Evolutionary conservation across 179 eudicot genomes (phyloP).

Genomic region (Beta lomatogona): DNA sequence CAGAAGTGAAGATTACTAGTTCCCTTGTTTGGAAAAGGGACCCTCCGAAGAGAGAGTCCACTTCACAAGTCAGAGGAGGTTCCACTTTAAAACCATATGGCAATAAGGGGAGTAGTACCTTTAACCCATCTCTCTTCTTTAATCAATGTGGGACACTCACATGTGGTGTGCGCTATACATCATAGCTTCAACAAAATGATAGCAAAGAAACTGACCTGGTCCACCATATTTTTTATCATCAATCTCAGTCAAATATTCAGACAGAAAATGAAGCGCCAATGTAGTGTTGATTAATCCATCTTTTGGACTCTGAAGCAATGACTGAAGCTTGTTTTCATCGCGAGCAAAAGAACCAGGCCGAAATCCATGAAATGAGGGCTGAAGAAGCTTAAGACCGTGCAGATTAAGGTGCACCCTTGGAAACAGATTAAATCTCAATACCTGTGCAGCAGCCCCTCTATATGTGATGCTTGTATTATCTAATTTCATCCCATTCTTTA

Average conservation of each 20-base stretch:
- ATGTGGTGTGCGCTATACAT: too few relatives aligned
- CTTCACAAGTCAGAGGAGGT: too few relatives aligned
- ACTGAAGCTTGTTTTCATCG: conserved; percentile 52
- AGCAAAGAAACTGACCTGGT: conserved; percentile 51
- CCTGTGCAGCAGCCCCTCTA: conserved; percentile 62
- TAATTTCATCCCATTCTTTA: conserved; percentile 50
- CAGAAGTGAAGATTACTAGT: too few relatives aligned
- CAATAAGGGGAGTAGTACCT: too few relatives aligned
- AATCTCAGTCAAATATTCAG: conserved; percentile 71
- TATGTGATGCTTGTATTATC: conserved; percentile 50
- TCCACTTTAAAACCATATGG: too few relatives aligned
- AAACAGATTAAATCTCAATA: conserved; percentile 74
- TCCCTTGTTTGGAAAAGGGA: too few relatives aligned
- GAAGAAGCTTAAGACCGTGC: conserved; percentile 69
- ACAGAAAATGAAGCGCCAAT: conserved; percentile 56
- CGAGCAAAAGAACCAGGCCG: conserved; percentile 70
- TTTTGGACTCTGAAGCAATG: conserved; percentile 56
- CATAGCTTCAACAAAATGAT: too few relatives aligned
- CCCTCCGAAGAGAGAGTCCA: too few relatives aligned
- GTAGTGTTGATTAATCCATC: conserved; percentile 70
- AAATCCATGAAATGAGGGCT: conserved; percentile 82
- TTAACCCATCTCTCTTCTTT: too few relatives aligned
- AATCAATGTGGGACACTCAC: too few relatives aligned
- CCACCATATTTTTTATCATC: conserved; percentile 63
- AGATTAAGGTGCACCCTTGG: conserved; percentile 68